Evolutionary conservation across 169 alveolate species (phyloP), one percentile per base, ranked within the genome.

Genomic region (Neospora caninum): DNA sequence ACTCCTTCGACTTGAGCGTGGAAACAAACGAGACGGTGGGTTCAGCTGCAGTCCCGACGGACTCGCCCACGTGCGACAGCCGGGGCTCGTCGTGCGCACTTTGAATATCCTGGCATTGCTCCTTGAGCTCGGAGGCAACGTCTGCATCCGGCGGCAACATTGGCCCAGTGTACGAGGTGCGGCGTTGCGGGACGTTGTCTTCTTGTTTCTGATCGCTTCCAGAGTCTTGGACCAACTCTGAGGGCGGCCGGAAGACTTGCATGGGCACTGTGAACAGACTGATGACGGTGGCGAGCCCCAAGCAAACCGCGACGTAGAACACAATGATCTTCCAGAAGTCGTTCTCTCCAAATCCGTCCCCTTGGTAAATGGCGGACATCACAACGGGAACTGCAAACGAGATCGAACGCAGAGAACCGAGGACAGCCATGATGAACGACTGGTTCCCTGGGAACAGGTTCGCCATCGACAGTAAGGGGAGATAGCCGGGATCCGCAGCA

Each of bases 361-460:
- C 1, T 20, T 80, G 87, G 39, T 31, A 94, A 7, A 94, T 73
- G 22, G 91, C 93, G 34, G 93, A 38, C 88, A 94, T 34, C 22
- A 94, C 36, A 0, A 94, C 96, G 6, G 96, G 96, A 22, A 94
- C 70, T 2, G 96, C 94, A 36, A 94, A 94, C 1, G 94, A 88
- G 31, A 88, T 84, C 1, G 94, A 91, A 13, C 96, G 73, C 18
- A 94, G 36, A 41, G 96, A 94, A 4, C 96, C 96, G 93, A 94
- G 54, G 25, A 94, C 49, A 0, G 95, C 78, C 16, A 94, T 87
- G 2, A 94, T 49, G 54, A 94, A 94, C 27, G 96, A 94, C 53
- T 91, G 78, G 58, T 83, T 88, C 27, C 45, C 54, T 10, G 94
- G 96, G 49, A 94, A 94, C 34, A 89, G 42, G 27, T 89, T 91